Percentiles rank a stretch among this genome's conserved stretches.
These are phyloP conservation scores for Coniosporium apollinis DNA, from an alignment of 495 filamentous ascomycete species.

Conservation along the genomic window DNA sequence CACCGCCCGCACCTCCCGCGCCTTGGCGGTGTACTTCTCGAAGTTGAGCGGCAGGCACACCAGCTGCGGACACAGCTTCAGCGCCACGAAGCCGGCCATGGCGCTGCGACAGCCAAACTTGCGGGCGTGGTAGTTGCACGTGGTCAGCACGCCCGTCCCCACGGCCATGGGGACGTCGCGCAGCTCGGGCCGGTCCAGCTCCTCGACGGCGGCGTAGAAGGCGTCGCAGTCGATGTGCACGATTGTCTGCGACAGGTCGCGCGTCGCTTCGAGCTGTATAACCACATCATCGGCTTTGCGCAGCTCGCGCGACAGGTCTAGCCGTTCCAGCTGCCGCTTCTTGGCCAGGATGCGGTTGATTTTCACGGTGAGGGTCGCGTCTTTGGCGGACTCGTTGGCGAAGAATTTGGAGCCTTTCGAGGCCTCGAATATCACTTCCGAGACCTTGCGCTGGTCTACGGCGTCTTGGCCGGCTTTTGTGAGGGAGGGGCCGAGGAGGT, in stretches of 20 bases:
- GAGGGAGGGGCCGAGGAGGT: constrained; percentile 77
- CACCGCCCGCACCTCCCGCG: constrained; percentile 69
- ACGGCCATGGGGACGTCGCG: constrained; percentile 85
- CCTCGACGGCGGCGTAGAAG: constrained; percentile 93
- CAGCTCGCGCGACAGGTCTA: constrained; percentile 56
- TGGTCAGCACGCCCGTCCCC: constrained; percentile 79
- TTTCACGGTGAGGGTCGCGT: constrained; percentile 70
- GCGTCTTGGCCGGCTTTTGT: constrained; percentile 87
- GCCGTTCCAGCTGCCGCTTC: constrained; percentile 58
- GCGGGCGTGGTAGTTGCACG: constrained; percentile 85
- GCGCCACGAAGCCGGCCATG: constrained; percentile 92
- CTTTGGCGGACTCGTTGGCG: constrained; percentile 71
- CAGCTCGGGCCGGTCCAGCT: constrained; percentile 78
- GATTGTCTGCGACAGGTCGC: constrained; percentile 71
- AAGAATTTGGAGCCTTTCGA: constrained; percentile 96
- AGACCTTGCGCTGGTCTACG: constrained; percentile 92
- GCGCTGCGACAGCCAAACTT: constrained; percentile 82
- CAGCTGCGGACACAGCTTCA: constrained; percentile 80
- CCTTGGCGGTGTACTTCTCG: constrained; percentile 82
- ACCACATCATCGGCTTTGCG: constrained; percentile 70
- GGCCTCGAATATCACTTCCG: constrained; percentile 91
- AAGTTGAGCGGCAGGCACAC: constrained; percentile 74
- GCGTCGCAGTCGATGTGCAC: constrained; percentile 96
- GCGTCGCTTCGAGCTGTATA: constrained; percentile 53
- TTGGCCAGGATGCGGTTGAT: constrained; percentile 63